Conservation (phyloP, 106 monocot genomes). For the Gastrodia elata region DNA sequence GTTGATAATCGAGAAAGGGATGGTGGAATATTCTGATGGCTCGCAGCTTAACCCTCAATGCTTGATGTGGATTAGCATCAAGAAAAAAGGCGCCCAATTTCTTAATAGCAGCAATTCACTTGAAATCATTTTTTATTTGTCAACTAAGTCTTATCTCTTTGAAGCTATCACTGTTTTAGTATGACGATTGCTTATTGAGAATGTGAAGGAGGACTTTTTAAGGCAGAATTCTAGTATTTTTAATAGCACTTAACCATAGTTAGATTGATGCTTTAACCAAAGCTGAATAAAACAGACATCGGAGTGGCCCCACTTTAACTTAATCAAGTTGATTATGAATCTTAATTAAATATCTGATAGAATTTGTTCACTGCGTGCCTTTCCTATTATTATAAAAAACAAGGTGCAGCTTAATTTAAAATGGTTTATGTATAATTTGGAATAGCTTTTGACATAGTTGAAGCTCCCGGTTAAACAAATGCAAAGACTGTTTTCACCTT, state of each 20-base stretch:
- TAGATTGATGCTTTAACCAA: not conserved
- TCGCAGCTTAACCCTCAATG: not conserved
- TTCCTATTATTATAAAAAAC: no score
- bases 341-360: not conserved
- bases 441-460: no score
- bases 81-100: not conserved
- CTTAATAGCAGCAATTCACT: no score
- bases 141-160: not conserved
- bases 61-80: not conserved
- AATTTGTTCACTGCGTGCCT: not conserved
- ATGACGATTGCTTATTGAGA: not conserved
- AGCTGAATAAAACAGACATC: not conserved
- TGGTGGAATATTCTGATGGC: not conserved
- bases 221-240: not conserved
- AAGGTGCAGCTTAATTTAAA: no score
- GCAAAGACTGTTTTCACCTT: no score
- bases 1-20: not conserved
- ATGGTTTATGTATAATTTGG: no score
- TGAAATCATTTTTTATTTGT: not conserved
- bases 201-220: constrained; percentile 1
- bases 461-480: no score
- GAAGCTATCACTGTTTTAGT: not conserved
- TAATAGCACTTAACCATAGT: not conserved
- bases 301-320: not conserved
- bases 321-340: not conserved